Evolutionary conservation across 371 early-diverging fungal genomes (phyloP).

Genomic region (Parasitella parasitica): DNA sequence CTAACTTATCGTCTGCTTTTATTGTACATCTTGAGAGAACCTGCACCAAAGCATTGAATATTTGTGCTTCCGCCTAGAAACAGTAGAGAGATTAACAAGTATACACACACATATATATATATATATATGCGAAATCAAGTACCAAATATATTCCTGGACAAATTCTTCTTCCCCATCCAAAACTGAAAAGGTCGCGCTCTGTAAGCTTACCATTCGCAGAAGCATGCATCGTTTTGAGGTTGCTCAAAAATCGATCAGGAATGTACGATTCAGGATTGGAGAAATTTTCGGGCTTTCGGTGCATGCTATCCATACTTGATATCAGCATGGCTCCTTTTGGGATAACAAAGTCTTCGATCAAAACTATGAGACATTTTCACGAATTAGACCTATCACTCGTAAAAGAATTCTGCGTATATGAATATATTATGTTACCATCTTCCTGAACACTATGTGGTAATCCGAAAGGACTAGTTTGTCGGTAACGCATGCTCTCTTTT

Average conservation of each 20-base stretch:
- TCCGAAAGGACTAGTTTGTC: conserved; percentile 6
- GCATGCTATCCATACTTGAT: conserved; percentile 15
- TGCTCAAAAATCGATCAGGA: conserved; percentile 18
- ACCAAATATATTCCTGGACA: conserved; percentile 1
- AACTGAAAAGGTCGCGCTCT: conserved; percentile 17
- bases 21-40: neutral
- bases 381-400: too few relatives aligned
- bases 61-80: conserved; percentile 1
- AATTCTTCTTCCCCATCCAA: conserved; percentile 20
- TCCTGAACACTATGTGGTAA: conserved; percentile 3
- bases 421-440: conserved; percentile 6
- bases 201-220: conserved; percentile 11
- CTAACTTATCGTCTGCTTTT: neutral
- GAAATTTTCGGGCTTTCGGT: conserved; percentile 3
- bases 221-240: conserved; percentile 6
- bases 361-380: too few relatives aligned
- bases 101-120: neutral
- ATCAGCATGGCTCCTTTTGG: conserved; percentile 5
- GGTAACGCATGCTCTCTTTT: conserved; percentile 14
- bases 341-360: conserved; percentile 12
- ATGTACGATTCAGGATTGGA: conserved; percentile 6
- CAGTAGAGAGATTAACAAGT: neutral
- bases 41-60: conserved; percentile 4
- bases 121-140: neutral
- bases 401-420: neutral